Evolutionary conservation across 768 basidiomycete genomes (phyloP), one percentile per base, ranked within the genome.

Genomic region (Podaxis pistillaris): DNA sequence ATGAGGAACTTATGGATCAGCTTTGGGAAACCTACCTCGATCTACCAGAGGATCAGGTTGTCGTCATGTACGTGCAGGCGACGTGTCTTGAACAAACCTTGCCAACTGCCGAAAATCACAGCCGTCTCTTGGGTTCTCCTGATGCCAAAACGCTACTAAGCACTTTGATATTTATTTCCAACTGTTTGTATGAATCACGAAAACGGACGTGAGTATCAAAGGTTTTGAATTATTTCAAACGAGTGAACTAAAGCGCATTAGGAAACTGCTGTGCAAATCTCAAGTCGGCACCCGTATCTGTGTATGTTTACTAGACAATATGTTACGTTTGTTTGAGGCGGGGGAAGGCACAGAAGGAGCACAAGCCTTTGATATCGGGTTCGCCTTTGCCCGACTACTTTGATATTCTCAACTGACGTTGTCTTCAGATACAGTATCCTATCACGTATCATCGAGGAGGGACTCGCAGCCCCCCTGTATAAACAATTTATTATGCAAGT

Each of bases 281-380:
- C 74, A 74, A 60, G 81, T 81, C 51, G 91, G 91, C 46, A 76
- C 81, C 55, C 83, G 87, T 52, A 79, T 94, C 71, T 88, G 88
- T 68, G 78, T 91, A 38, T 75, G 78, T 2, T 74, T 96, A 37
- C 75, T 96, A 13, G 90, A 93, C 70, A 79, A 79, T 57, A 86
- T 95, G 81, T 84, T 87, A n/a, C 75, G 74, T 53, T 78, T 89
- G 38, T 87, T 86, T 66, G 90, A 94, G 41, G 83, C 81, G 3
- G 84, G 87, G 56, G 86, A 91, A 55, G 78, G 81, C 9, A 85
- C 78, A 40, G 85, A 88, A 52, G 86, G 81, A 9, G 87, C 83
- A 12, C 83, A 84, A 62, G 84, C 87, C 19, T 96, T 94, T 69
- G 86, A 93, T 64, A 79, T 92, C 50, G 90, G 89, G 92, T 93